Base-by-base conservation (phyloP, 2,329 filamentous ascomycete species). In the Xylaria sp. region DNA sequence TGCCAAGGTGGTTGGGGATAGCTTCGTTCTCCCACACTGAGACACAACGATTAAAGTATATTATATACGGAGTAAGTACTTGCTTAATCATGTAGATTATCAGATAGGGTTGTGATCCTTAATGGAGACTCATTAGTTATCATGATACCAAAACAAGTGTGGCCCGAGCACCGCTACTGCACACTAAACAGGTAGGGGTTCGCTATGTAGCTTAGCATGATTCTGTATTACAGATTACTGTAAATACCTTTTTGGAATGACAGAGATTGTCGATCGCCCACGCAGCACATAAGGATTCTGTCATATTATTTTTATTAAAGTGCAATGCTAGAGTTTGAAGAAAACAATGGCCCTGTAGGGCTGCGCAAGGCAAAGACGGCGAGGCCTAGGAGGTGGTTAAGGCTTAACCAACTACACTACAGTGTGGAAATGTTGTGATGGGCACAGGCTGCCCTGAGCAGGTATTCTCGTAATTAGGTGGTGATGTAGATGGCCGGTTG, bases 111-210 rank as follows among this genome's bases (percentile, higher is more conserved):
- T 48, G 18, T 48, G 20, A 18, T 46, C 41, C 46, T 18, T 20
- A 9, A 48, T 48, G n/a, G n/a, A 48, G 46, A n/a, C n/a, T 48
- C 46, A 48, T 48, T 23, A 48, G 8, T 20, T 48, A 48, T 23
- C 18, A 48, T 25, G 46, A 50, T 50, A 12, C 46, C 46, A 25
- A 50, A 50, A 56, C 37, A 39, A 32, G 15, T 9, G 46, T 63
- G 25, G 34, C 41, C 57, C 32, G 23, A 51, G 7, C 57, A 54
- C n/a, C 34, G 18, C 58, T 39, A 52, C 48, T 63, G 44, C 59
- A 23, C 20, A 25, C 39, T 44, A 32, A 3, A 50, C 23, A n/a
- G 41, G 41, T 15, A n/a, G 41, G 41, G 41, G 6, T 46, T 12
- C 23, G 13, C 20, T 23, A 48, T n/a, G n/a, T 48, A 20, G 12